Conservation (phyloP, 306 rosid genomes). For the Urtica urens region DNA sequence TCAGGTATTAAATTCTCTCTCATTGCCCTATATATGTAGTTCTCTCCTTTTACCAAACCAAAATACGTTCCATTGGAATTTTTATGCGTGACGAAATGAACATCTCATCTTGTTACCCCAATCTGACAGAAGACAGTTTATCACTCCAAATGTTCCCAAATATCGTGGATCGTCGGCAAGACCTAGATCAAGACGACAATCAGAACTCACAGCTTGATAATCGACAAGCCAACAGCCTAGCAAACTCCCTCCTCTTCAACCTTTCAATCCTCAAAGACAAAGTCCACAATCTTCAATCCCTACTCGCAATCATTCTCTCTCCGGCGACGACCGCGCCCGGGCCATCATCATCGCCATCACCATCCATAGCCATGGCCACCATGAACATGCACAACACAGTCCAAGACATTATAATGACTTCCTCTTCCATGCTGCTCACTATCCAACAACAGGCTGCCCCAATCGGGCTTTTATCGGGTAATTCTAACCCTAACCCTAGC, state of each 20-base stretch:
- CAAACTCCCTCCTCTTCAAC: slow-evolving; percentile 46
- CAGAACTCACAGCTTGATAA: too few relatives aligned
- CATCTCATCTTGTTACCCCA: slow-evolving; percentile 6
- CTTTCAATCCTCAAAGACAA: slow-evolving; percentile 65
- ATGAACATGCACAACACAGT: slow-evolving; percentile 46
- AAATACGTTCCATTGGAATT: too few relatives aligned
- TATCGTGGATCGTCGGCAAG: slow-evolving; percentile 7
- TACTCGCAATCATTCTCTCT: slow-evolving; percentile 38
- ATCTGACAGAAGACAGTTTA: not conserved
- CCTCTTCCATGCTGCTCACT: slow-evolving; percentile 66
- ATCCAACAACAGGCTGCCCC: slow-evolving; percentile 56
- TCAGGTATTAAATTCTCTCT: too few relatives aligned
- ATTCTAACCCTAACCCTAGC: not conserved
- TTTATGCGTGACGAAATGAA: too few relatives aligned
- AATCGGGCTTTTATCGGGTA: slow-evolving; percentile 28
- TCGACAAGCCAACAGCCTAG: not conserved
- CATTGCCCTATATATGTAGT: too few relatives aligned
- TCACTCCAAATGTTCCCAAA: slow-evolving; percentile 10
- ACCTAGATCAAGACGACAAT: not conserved
- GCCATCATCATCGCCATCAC: slow-evolving; percentile 6
- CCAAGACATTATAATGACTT: slow-evolving; percentile 61
- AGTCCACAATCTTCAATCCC: slow-evolving; percentile 41
- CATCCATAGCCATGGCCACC: slow-evolving; percentile 34
- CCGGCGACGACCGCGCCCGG: slow-evolving; percentile 11
- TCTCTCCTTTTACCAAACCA: too few relatives aligned